phyloP scores from a whole-genome alignment of 2,329 filamentous ascomycete genomes.

The Cytospora schulzeri region DNA sequence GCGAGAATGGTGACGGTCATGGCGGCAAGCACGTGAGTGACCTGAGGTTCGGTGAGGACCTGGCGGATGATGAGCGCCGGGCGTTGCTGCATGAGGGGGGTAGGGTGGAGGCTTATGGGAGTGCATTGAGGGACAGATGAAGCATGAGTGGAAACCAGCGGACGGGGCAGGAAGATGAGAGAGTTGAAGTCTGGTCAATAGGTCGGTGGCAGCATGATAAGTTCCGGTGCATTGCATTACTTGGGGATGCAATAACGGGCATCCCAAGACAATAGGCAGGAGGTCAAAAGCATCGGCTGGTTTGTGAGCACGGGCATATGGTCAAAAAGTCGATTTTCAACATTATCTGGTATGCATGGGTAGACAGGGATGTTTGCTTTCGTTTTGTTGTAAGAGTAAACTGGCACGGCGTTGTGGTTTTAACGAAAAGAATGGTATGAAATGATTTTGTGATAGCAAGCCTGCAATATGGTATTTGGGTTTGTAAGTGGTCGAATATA shows the following conservation, averaged over 20 bases:
- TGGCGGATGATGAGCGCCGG: constrained; percentile 6
- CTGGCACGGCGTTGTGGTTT: neutral
- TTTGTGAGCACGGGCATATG: too few relatives aligned
- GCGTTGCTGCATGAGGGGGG: neutral
- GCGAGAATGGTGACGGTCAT: constrained; percentile 6
- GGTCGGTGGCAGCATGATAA: neutral
- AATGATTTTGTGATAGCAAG: neutral
- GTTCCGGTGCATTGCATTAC: too few relatives aligned
- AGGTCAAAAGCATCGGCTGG: too few relatives aligned
- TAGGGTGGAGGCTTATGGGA: neutral
- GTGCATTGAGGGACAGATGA: neutral
- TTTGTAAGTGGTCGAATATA: neutral
- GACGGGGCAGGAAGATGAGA: neutral
- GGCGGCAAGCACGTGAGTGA: neutral
- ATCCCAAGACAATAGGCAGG: too few relatives aligned
- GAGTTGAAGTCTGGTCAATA: neutral
- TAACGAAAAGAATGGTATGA: neutral
- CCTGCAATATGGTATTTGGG: neutral
- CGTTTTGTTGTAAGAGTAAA: neutral
- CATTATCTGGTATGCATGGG: neutral
- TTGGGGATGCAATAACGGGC: too few relatives aligned
- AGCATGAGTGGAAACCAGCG: neutral
- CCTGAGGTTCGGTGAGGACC: neutral
- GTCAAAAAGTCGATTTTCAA: too few relatives aligned
- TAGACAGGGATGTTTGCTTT: neutral